A percentile compares a stretch with the other conserved stretches of the same genome.
Evolutionary conservation across 1,284 basidiomycete genomes (phyloP).

Genomic region (Phellopilus nigrolimitatus): DNA sequence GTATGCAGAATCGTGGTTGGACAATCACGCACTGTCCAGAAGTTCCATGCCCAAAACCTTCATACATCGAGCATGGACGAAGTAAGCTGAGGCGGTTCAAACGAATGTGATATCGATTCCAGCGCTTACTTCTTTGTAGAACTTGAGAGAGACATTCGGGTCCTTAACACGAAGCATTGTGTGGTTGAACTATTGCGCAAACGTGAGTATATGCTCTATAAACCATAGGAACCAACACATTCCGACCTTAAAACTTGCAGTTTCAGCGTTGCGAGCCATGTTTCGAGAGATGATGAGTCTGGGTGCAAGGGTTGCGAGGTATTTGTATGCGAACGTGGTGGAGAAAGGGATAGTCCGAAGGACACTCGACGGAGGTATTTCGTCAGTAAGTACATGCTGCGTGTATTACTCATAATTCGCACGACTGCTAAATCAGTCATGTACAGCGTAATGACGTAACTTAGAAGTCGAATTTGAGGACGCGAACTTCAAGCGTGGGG

Average conservation of each 20-base stretch:
- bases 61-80: constrained; percentile 16
- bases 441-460: constrained; percentile 6
- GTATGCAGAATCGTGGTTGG: constrained; percentile 9
- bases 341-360: neutral
- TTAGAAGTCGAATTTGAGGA: neutral
- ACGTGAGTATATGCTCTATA: neutral
- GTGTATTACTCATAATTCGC: neutral
- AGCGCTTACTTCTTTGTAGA: constrained; percentile 65
- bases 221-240: too few species aligned
- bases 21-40: constrained; percentile 44
- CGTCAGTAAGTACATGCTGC: neutral
- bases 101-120: constrained; percentile 6
- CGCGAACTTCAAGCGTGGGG: neutral
- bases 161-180: constrained; percentile 91
- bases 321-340: constrained; percentile 14
- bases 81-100: constrained; percentile 8
- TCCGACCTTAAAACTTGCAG: constrained; percentile 62
- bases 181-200: constrained; percentile 70
- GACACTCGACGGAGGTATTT: neutral
- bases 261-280: constrained; percentile 65
- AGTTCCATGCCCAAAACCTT: constrained; percentile 88
- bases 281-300: constrained; percentile 19
- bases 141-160: constrained; percentile 71
- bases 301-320: neutral
- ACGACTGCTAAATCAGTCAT: constrained; percentile 6